phyloP scores from a whole-genome alignment of 345 rosid species.

The Murraya paniculata region DNA sequence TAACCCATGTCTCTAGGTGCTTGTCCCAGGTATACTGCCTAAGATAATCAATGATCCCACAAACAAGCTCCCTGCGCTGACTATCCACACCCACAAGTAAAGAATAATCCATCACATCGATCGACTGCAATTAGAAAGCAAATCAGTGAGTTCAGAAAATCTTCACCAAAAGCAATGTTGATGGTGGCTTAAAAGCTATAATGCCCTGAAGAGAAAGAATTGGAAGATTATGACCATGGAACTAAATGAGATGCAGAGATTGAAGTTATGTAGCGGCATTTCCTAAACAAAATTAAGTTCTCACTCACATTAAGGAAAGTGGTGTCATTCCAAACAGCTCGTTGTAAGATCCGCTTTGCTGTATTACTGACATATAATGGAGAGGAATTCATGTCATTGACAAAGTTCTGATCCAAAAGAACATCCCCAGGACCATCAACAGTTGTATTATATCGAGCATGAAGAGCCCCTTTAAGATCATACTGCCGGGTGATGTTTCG shows the following conservation, averaged over 20 bases:
- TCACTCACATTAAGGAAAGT: constrained; percentile 84
- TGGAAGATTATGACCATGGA: not conserved
- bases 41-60: constrained; percentile 95
- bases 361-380: constrained; percentile 84
- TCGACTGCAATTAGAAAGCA: constrained; percentile 45
- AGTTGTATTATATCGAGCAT: constrained; percentile 59
- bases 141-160: not conserved
- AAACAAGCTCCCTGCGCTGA: constrained; percentile 66
- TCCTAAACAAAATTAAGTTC: not conserved
- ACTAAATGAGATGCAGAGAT: not conserved
- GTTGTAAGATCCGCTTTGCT: constrained; percentile 66
- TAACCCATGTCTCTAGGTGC: constrained; percentile 96
- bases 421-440: constrained; percentile 65
- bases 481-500: constrained; percentile 75
- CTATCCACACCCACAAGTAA: constrained; percentile 84
- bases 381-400: constrained; percentile 83
- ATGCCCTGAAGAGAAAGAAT: not conserved
- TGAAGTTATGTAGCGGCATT: not conserved
- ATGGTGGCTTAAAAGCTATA: not conserved
- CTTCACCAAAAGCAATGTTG: too few species aligned
- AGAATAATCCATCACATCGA: constrained; percentile 97
- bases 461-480: constrained; percentile 92
- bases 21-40: constrained; percentile 99
- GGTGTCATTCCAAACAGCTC: constrained; percentile 97
- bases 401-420: constrained; percentile 93